Percentiles rank a stretch among this genome's conserved stretches.
These are phyloP conservation scores for Trametes sanguinea DNA, from an alignment of 768 basidiomycete genomes.

Conservation along the genomic window DNA sequence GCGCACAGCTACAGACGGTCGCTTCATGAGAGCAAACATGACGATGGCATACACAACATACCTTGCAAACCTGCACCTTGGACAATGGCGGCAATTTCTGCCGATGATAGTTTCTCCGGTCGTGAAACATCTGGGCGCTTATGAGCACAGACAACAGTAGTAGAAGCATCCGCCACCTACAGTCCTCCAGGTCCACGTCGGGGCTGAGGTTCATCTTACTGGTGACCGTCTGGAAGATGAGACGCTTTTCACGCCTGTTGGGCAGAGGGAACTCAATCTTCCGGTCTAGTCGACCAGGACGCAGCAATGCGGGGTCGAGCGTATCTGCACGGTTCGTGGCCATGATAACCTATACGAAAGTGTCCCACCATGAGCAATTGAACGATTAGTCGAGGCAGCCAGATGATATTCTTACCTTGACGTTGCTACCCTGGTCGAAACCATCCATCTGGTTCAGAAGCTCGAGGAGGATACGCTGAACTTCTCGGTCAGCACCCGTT, in stretches of 20 bases:
- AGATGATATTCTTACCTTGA: slow-evolving; percentile 67
- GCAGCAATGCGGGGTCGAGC: slow-evolving; percentile 93
- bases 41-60: slow-evolving; percentile 29
- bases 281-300: slow-evolving; percentile 95
- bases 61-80: slow-evolving; percentile 98
- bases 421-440: slow-evolving; percentile 97
- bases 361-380: slow-evolving; percentile 5
- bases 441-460: slow-evolving; percentile 99
- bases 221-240: slow-evolving; percentile 98
- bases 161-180: slow-evolving; percentile 49
- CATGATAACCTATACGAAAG: slow-evolving; percentile 85
- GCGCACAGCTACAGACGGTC: slow-evolving; percentile 68
- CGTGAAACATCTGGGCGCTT: slow-evolving; percentile 80
- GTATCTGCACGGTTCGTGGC: slow-evolving; percentile 99
- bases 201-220: slow-evolving; percentile 97
- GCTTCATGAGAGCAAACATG: too few relatives aligned
- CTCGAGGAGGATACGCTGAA: slow-evolving; percentile 96
- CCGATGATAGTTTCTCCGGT: slow-evolving; percentile 93
- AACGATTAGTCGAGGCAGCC: background rate
- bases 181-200: slow-evolving; percentile 98
- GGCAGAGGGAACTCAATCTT: slow-evolving; percentile 99
- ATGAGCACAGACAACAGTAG: slow-evolving; percentile 15
- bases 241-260: slow-evolving; percentile 88
- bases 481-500: slow-evolving; percentile 98
- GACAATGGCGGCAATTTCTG: slow-evolving; percentile 93